Conservation (phyloP, 2,329 filamentous ascomycete genomes). For the Ophiostoma tasmaniense region DNA sequence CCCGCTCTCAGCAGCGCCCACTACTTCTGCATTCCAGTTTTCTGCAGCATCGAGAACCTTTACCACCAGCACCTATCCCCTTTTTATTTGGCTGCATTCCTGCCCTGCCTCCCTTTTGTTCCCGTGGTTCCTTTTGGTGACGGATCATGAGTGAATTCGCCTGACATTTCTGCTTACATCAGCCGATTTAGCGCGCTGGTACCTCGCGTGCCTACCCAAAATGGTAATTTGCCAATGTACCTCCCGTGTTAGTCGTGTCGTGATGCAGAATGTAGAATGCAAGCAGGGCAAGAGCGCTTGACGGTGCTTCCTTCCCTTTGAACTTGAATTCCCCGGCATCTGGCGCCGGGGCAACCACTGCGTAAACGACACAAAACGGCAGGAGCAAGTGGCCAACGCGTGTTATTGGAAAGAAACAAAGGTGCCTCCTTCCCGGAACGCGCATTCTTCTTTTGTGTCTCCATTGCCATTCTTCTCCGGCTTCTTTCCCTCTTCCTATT, state of each 20-base stretch:
- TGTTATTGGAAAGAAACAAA: conserved; percentile 10
- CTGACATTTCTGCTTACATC: neutral
- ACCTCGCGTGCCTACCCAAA: neutral
- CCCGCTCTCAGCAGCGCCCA: neutral
- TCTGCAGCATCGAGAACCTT: neutral
- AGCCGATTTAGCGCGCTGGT: neutral
- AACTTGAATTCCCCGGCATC: conserved; percentile 4
- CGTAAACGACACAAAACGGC: conserved; percentile 11
- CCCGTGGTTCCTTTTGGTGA: neutral
- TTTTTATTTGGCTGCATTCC: conserved; percentile 16
- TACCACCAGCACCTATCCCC: neutral
- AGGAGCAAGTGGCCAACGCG: conserved; percentile 16
- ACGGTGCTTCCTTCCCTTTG: conserved; percentile 16
- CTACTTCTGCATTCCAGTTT: conserved; percentile 13
- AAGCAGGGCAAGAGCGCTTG: conserved; percentile 13
- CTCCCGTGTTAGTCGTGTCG: conserved; percentile 5
- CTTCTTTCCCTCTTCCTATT: conserved; percentile 7
- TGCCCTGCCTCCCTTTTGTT: conserved; percentile 7
- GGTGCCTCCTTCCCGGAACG: conserved; percentile 9
- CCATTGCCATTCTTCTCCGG: neutral
- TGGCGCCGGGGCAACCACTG: conserved; percentile 16
- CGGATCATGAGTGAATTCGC: neutral
- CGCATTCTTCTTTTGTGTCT: conserved; percentile 3
- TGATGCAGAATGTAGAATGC: neutral
- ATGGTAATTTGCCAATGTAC: neutral